Conservation (phyloP, 2,329 filamentous ascomycete species). For the Neopestalotiopsis rosae region DNA sequence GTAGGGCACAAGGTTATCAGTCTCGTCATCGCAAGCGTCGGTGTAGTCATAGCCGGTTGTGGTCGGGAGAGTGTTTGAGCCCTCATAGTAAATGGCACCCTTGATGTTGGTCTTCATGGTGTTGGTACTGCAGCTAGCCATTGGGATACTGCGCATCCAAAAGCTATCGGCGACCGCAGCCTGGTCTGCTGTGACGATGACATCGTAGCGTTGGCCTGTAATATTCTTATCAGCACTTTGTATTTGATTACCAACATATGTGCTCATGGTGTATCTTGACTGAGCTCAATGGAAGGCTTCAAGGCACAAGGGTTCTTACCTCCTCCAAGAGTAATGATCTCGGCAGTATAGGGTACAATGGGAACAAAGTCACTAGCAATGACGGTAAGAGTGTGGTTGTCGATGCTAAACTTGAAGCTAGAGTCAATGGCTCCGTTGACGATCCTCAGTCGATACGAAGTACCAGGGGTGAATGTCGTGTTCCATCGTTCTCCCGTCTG, state of each 20-base stretch:
- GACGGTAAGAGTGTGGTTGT: conserved; percentile 62
- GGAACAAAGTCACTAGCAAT: conserved; percentile 65
- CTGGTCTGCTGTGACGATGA: conserved; percentile 49
- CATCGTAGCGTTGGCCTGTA: conserved; percentile 48
- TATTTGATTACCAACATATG: too few relatives aligned
- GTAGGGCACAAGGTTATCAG: conserved; percentile 38
- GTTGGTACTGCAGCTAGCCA: conserved; percentile 46
- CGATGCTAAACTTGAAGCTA: conserved; percentile 56
- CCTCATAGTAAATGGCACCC: conserved; percentile 52
- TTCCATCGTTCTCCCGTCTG: not conserved
- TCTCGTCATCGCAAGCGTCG: conserved; percentile 40
- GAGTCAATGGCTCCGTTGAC: conserved; percentile 52
- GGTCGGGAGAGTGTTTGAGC: conserved; percentile 24
- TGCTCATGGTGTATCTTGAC: too few relatives aligned
- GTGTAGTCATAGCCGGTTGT: conserved; percentile 25
- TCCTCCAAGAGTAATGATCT: conserved; percentile 41
- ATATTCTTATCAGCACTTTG: conserved; percentile 17
- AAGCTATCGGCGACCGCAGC: conserved; percentile 41
- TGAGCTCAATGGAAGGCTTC: not conserved
- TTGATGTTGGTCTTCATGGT: conserved; percentile 47
- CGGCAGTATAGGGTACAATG: conserved; percentile 57
- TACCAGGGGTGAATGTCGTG: not conserved
- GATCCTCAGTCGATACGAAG: conserved; percentile 34
- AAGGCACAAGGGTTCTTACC: conserved; percentile 23
- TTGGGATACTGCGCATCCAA: conserved; percentile 54